Evolutionary conservation across 768 basidiomycete species (phyloP).

Genomic region (Leccinum sublutescens): DNA sequence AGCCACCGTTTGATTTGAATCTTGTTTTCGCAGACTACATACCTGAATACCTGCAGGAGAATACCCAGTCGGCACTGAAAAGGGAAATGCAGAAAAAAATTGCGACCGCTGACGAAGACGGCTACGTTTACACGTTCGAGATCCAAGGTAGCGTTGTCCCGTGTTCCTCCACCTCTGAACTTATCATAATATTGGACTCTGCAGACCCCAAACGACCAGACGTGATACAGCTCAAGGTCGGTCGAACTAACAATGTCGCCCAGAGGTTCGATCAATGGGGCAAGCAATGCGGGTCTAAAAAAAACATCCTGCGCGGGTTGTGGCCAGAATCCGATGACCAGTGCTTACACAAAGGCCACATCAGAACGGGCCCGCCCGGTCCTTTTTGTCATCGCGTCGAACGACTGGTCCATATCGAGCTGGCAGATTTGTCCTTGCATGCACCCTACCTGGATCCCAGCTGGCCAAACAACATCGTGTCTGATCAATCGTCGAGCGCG

Average conservation of each 20-base stretch:
- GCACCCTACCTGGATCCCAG: conserved; percentile 55
- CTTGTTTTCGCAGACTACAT: conserved; percentile 56
- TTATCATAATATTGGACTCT: conserved; percentile 8
- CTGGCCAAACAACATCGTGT: conserved; percentile 39
- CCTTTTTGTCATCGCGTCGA: conserved; percentile 75
- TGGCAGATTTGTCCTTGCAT: conserved; percentile 63
- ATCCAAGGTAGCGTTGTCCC: conserved; percentile 53
- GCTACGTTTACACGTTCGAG: conserved; percentile 83
- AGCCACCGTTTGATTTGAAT: conserved; percentile 5
- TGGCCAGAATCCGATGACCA: conserved; percentile 52
- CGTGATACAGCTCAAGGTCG: conserved; percentile 71
- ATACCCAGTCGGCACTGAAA: conserved; percentile 58
- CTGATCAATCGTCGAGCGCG: conserved; percentile 16
- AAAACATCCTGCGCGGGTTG: conserved; percentile 72
- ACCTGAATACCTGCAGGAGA: conserved; percentile 56
- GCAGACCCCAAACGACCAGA: conserved; percentile 35
- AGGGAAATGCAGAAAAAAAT: conserved; percentile 53
- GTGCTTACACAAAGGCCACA: conserved; percentile 63
- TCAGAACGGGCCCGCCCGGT: conserved; percentile 59
- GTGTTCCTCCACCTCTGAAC: neutral
- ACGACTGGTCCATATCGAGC: conserved; percentile 76
- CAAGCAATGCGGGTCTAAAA: conserved; percentile 77
- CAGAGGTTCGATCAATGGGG: conserved; percentile 78
- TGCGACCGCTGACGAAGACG: conserved; percentile 58
- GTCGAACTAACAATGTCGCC: conserved; percentile 69